Conservation (phyloP, 352 stramenopile species). For the Phytopythium boreale region DNA sequence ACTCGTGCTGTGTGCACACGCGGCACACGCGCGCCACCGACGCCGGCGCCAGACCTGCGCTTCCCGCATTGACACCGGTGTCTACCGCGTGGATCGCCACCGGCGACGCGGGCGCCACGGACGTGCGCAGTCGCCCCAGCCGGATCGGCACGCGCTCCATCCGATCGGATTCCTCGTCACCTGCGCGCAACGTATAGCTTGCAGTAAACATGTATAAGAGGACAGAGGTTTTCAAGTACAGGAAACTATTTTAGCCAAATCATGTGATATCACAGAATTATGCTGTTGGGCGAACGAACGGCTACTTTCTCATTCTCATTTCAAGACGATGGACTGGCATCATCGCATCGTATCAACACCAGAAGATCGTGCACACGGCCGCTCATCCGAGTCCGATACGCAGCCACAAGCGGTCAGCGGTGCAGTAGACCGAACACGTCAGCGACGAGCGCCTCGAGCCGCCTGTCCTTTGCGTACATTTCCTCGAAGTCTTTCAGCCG, state of each 20-base stretch:
- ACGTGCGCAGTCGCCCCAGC: constrained; percentile 46
- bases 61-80: background rate
- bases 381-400: background rate
- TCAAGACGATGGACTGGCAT: constrained; percentile 34
- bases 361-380: background rate
- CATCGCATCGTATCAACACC: background rate
- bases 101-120: constrained; percentile 26
- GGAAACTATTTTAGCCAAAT: too few species aligned
- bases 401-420: background rate
- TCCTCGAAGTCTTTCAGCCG: constrained; percentile 74
- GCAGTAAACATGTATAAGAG: too few species aligned
- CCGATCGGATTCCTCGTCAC: background rate
- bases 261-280: too few species aligned
- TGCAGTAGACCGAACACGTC: constrained; percentile 40
- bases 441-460: constrained; percentile 47
- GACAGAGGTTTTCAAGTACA: too few species aligned
- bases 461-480: constrained; percentile 79
- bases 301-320: constrained; percentile 54
- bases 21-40: constrained; percentile 56
- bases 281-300: too few species aligned
- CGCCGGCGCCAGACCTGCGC: constrained; percentile 10
- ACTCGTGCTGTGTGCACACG: constrained; percentile 51
- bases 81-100: constrained; percentile 3
- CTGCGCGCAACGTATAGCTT: too few species aligned
- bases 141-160: constrained; percentile 67